Percentiles rank a stretch among this genome's conserved stretches.
phyloP scores from a whole-genome alignment of 2,329 filamentous ascomycete genomes.

The Cryphonectria nitschkei region DNA sequence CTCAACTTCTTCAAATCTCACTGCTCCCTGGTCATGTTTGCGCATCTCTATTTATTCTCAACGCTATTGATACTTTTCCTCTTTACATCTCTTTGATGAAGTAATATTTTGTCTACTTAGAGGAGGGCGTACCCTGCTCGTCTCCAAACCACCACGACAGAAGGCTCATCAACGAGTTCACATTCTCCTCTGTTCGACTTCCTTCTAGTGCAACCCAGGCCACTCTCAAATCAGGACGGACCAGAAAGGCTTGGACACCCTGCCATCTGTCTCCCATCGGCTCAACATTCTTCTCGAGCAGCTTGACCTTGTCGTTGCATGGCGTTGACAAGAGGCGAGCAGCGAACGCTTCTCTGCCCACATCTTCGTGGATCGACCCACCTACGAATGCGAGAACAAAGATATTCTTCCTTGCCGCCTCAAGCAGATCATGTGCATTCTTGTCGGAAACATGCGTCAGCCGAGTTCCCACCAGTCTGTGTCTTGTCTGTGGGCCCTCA shows the following conservation, averaged over 20 bases:
- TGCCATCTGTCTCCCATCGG: conserved; percentile 18
- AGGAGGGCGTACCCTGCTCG: not conserved
- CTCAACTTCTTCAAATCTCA: no score
- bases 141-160: conserved; percentile 23
- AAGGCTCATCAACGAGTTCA: not conserved
- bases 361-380: not conserved
- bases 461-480: conserved; percentile 14
- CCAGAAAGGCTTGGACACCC: conserved; percentile 12
- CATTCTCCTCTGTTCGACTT: not conserved
- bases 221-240: conserved; percentile 26
- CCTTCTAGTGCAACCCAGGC: conserved; percentile 21
- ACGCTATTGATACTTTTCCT: no score
- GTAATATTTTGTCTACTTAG: no score
- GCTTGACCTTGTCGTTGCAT: not conserved
- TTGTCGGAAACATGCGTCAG: conserved; percentile 14
- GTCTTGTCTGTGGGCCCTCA: not conserved
- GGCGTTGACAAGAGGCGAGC: not conserved
- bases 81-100: no score
- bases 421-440: conserved; percentile 4
- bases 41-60: no score
- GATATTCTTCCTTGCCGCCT: conserved; percentile 21
- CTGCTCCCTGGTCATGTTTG: no score
- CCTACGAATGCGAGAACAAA: conserved; percentile 17
- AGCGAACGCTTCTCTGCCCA: not conserved
- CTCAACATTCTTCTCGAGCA: not conserved